Percentiles rank a stretch among this genome's conserved stretches.
These are phyloP conservation scores for Scedosporium minutisporum DNA, from an alignment of 2,329 filamentous ascomycete genomes.

Conservation along the genomic window DNA sequence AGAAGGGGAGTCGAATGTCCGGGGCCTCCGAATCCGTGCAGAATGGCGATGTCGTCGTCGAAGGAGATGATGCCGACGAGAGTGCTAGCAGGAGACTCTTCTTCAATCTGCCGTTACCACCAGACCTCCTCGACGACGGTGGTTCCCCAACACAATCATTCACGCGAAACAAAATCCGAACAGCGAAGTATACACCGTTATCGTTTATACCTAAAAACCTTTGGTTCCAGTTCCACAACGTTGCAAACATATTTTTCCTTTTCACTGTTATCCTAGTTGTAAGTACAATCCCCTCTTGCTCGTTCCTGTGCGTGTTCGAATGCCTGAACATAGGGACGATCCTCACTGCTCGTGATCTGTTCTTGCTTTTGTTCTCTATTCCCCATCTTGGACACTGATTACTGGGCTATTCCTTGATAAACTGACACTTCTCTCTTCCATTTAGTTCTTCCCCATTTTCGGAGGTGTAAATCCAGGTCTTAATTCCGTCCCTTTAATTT, in stretches of 20 bases:
- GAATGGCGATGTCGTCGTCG: slow-evolving; percentile 15
- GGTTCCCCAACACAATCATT: slow-evolving; percentile 63
- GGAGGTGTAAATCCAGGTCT: slow-evolving; percentile 83
- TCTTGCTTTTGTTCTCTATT: no score
- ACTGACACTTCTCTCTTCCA: neutral
- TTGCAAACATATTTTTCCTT: slow-evolving; percentile 97
- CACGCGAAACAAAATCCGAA: slow-evolving; percentile 91
- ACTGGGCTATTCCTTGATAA: no score
- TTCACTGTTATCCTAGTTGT: slow-evolving; percentile 92
- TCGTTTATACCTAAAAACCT: slow-evolving; percentile 95
- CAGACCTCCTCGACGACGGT: slow-evolving; percentile 67
- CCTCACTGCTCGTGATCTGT: neutral
- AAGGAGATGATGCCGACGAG: slow-evolving; percentile 27
- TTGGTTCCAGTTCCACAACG: slow-evolving; percentile 96
- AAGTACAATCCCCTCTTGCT: slow-evolving; percentile 30
- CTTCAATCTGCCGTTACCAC: slow-evolving; percentile 77
- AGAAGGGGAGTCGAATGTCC: slow-evolving; percentile 55
- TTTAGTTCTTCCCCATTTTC: slow-evolving; percentile 90
- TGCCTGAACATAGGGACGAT: neutral
- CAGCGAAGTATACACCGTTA: slow-evolving; percentile 91
- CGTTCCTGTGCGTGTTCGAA: neutral
- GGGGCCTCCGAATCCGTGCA: slow-evolving; percentile 21
- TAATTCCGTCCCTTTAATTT: slow-evolving; percentile 82
- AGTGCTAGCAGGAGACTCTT: slow-evolving; percentile 53
- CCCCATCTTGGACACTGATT: no score